Evolutionary conservation across 2,329 filamentous ascomycete genomes (phyloP), one percentile per base, ranked within the genome.

Genomic region (Leptographium radiaticola): DNA sequence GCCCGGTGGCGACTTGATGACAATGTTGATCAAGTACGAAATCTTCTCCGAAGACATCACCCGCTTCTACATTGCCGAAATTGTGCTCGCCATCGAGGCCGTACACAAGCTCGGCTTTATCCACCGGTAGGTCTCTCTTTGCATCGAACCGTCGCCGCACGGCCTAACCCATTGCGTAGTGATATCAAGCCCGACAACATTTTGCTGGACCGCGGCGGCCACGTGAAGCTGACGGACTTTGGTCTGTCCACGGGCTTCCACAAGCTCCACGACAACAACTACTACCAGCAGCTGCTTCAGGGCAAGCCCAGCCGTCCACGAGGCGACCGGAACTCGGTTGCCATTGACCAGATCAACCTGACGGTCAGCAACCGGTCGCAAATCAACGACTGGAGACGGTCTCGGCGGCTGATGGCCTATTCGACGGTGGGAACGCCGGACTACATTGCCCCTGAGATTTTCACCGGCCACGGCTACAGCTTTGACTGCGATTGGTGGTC

Each of bases 171-270:
- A 25, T 25, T 25, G 25, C 25, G 25, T 59, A 94, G 91, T 76
- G 93, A 98, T 65, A 98, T 98, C 74, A 98, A 98, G 71, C 93
- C 93, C 13, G 93, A 98, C 73, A 98, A 98, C 67, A 97, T 98
- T 66, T 79, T 98, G 49, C 81, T 98, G 49, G 93, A 98, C 66
- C 83, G 89, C 55, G 89, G 90, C 55, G 93, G 93, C 52, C 93
- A 98, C 69, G 93, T 98, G 71, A 98, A 98, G 74, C 76, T 98
- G 62, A 97, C 93, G 12, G 93, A 98, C 71, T 98, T 98, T 62
- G 93, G 93, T 71, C 79, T 98, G 33, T 97, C 93, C 0, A 98
- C 93, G 11, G 93, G 93, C 59, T 97, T 96, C 75, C 93, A 96
- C 70, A 94, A 94, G 68, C 84, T 95, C 58, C 93, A 98, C 68